These are phyloP conservation scores for Stachybotrys chlorohalonatus DNA, from an alignment of 2,329 filamentous ascomycete species.

Conservation along the genomic window DNA sequence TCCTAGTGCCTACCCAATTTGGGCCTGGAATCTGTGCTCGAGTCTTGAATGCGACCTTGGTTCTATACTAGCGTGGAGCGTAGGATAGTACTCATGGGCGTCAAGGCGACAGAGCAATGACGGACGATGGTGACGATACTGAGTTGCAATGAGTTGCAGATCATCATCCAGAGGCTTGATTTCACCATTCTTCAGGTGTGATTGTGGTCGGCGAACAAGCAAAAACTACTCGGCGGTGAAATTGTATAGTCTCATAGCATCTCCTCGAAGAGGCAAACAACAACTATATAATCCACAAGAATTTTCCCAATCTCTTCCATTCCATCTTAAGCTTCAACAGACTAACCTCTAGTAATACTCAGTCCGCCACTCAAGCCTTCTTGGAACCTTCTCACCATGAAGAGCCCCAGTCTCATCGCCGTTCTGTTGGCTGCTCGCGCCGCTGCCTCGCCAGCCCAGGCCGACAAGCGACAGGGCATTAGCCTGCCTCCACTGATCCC, in stretches of 20 bases:
- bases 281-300: background rate
- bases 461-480: constrained; percentile 11
- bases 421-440: constrained; percentile 9
- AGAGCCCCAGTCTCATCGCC: constrained; percentile 2
- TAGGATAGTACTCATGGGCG: too few species aligned
- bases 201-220: background rate
- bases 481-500: constrained; percentile 48
- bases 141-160: too few species aligned
- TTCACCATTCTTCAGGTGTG: background rate
- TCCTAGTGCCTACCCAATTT: too few species aligned
- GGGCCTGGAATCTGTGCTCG: too few species aligned
- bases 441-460: constrained; percentile 7
- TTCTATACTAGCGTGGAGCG: too few species aligned
- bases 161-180: background rate
- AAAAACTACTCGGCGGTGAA: background rate
- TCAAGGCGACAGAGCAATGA: too few species aligned
- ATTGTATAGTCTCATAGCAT: background rate
- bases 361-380: too few species aligned
- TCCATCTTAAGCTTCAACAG: background rate
- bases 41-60: too few species aligned
- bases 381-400: background rate
- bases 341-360: too few species aligned
- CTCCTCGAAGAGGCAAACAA: background rate
- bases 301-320: background rate
- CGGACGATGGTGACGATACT: too few species aligned